Conservation (phyloP, 2,329 filamentous ascomycete species). For the Talaromyces albobiverticillius region DNA sequence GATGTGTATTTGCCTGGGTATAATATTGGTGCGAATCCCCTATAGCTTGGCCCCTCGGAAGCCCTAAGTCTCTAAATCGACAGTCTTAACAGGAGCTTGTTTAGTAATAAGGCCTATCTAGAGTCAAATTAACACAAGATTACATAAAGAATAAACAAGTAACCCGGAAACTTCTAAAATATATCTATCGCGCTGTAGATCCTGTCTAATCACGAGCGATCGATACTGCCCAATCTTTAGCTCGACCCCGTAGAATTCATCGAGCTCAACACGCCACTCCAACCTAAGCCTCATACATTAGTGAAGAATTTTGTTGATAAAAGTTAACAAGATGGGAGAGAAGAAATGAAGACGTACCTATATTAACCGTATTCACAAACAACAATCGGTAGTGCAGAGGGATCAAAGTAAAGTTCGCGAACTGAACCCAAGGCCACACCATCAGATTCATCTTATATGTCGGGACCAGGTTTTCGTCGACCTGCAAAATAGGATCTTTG, state of each 20-base stretch:
- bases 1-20: no score
- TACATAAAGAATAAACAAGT: no score
- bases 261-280: background rate
- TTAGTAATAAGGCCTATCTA: no score
- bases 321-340: background rate
- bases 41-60: no score
- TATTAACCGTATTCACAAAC: background rate
- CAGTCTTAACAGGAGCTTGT: no score
- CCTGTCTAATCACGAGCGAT: no score
- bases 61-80: no score
- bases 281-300: background rate
- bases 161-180: no score
- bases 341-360: background rate
- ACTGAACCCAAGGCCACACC: background rate
- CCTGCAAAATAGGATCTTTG: background rate
- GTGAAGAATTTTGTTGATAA: background rate
- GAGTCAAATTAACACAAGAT: no score
- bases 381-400: background rate
- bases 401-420: background rate
- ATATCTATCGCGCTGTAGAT: background rate
- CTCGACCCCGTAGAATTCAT: background rate
- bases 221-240: background rate
- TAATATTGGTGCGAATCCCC: no score
- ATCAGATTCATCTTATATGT: background rate
- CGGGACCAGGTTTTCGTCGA: background rate